A percentile compares a stretch with the other conserved stretches of the same genome.
Evolutionary conservation across 306 rosid species (phyloP).

Genomic region (Lupinus albus): DNA sequence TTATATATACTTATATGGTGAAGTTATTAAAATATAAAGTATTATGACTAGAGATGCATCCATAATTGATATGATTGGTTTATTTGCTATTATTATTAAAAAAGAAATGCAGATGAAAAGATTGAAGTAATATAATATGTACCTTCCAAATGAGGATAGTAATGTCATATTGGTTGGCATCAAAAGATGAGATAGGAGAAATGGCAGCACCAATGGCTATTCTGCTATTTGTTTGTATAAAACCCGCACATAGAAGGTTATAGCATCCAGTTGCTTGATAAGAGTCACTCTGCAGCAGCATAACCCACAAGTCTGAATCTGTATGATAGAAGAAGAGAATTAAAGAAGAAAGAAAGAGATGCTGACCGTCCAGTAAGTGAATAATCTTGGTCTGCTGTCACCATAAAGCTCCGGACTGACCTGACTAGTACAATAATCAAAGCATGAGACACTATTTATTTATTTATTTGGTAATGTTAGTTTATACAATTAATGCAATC

Average conservation of each 20-base stretch:
- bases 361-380: conserved; percentile 97
- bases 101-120: neutral
- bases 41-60: too few relatives aligned
- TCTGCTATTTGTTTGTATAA: conserved; percentile 76
- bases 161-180: conserved; percentile 69
- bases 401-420: conserved; percentile 99
- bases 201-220: conserved; percentile 97
- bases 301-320: neutral
- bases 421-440: conserved; percentile 94
- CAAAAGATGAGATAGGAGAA: conserved; percentile 73
- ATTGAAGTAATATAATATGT: neutral
- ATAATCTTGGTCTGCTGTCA: conserved; percentile 93
- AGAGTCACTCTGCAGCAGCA: conserved; percentile 82
- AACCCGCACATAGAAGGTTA: conserved; percentile 88
- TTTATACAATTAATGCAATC: neutral
- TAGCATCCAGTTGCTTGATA: conserved; percentile 93
- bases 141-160: conserved; percentile 96
- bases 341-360: too few relatives aligned
- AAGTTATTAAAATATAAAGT: too few relatives aligned
- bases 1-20: too few relatives aligned
- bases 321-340: neutral
- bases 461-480: neutral
- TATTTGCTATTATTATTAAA: too few relatives aligned
- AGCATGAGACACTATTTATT: conserved; percentile 47
- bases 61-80: too few relatives aligned